Conservation (phyloP, 1,284 basidiomycete species). For the Pseudomicrostroma phylloplanum region DNA sequence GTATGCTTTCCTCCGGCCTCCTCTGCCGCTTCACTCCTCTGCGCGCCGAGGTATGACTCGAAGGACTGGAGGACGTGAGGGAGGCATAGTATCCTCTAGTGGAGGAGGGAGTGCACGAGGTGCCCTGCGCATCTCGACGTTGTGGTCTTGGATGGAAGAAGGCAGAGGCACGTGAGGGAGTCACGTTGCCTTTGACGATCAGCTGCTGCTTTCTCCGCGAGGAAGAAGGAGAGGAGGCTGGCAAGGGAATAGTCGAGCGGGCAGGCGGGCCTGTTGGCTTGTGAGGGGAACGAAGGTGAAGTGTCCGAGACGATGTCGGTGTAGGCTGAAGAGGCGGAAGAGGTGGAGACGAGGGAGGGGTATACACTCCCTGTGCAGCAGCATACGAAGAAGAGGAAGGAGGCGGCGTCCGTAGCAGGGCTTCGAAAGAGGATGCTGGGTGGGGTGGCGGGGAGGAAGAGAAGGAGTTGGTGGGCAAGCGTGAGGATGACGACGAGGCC, state of each 20-base stretch:
- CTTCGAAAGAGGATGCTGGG: not conserved
- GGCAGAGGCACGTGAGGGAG: conserved; percentile 27
- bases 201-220: not conserved
- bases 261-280: not conserved
- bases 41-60: conserved; percentile 12
- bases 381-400: not conserved
- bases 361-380: not conserved
- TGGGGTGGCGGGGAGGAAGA: no score
- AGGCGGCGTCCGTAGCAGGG: not conserved
- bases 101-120: no score
- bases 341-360: not conserved
- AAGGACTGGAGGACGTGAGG: conserved; percentile 22
- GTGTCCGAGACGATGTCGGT: not conserved
- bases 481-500: not conserved
- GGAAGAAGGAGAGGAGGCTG: not conserved
- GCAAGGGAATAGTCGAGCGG: no score
- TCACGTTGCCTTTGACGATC: conserved; percentile 33
- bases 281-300: not conserved
- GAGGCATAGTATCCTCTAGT: conserved; percentile 20
- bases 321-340: no score
- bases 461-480: no score
- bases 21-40: conserved; percentile 6
- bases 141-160: conserved; percentile 10
- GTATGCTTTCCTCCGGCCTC: not conserved
- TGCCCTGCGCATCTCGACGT: not conserved